A percentile compares a stretch with the other conserved stretches of the same genome.
Conservation (phyloP, 768 basidiomycete genomes). For the Clitopilus passeckerianus region DNA sequence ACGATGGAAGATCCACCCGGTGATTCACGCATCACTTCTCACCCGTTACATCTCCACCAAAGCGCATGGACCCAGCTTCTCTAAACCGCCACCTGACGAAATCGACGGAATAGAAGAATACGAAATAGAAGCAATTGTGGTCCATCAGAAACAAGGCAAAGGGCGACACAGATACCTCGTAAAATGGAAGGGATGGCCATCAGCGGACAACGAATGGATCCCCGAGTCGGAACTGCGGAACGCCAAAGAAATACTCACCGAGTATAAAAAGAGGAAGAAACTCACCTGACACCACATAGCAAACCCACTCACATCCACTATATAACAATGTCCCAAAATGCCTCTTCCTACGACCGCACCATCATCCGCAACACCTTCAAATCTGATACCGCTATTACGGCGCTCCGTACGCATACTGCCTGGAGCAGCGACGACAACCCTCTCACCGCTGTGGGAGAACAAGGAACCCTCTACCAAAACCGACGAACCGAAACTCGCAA, state of each 20-base stretch:
- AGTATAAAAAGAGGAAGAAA: not conserved
- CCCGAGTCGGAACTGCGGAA: not conserved
- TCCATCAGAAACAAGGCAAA: not conserved
- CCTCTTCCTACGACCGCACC: not conserved
- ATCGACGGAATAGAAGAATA: conserved; percentile 1
- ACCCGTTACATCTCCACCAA: not conserved
- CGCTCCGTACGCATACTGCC: too few relatives aligned
- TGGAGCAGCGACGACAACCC: too few relatives aligned
- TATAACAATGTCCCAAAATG: not conserved
- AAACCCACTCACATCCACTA: not conserved
- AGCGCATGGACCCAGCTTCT: not conserved
- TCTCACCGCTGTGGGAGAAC: too few relatives aligned
- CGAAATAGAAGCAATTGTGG: not conserved
- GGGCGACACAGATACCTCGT: not conserved
- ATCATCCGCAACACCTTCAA: too few relatives aligned
- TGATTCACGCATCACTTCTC: conserved; percentile 8
- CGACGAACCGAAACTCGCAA: too few relatives aligned
- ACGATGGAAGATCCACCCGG: conserved; percentile 10
- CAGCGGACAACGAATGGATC: not conserved
- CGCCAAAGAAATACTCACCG: not conserved
- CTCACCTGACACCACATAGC: not conserved
- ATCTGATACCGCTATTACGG: too few relatives aligned
- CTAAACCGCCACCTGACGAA: not conserved
- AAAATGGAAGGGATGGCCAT: not conserved
- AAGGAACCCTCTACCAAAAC: too few relatives aligned